A percentile compares a stretch with the other conserved stretches of the same genome.
phyloP scores from a whole-genome alignment of 2,329 filamentous ascomycete species.

The Calonectria fujianensis region DNA sequence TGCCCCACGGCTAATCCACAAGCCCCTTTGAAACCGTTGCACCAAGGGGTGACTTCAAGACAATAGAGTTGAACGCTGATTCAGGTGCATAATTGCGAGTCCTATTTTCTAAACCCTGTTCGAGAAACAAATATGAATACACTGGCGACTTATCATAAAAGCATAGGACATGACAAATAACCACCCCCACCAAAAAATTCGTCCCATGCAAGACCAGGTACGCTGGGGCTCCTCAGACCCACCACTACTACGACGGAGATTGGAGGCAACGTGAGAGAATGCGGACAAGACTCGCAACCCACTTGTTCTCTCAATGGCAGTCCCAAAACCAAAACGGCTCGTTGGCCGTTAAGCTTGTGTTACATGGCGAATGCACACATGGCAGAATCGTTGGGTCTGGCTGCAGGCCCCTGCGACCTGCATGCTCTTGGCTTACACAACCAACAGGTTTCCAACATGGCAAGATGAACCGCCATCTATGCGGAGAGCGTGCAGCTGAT shows the following conservation, averaged over 20 bases:
- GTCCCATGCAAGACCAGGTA: background rate
- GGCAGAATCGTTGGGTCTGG: background rate
- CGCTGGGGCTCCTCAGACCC: background rate
- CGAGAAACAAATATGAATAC: background rate
- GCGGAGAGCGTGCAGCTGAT: background rate
- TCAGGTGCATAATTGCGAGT: background rate
- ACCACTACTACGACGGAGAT: background rate
- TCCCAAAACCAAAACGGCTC: background rate
- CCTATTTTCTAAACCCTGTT: background rate
- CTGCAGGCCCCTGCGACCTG: background rate
- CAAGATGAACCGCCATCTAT: background rate
- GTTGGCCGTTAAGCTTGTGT: background rate
- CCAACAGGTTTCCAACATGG: background rate
- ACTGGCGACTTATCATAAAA: background rate
- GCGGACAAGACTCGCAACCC: background rate
- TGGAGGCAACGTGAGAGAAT: background rate
- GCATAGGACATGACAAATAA: background rate
- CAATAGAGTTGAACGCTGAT: background rate
- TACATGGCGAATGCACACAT: background rate
- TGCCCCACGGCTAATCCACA: background rate
- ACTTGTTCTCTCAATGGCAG: slow-evolving; percentile 1
- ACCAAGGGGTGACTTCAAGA: background rate
- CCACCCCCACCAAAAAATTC: background rate
- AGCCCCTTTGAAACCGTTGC: background rate
- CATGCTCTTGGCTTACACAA: background rate